Conservation (phyloP, 2,329 filamentous ascomycete genomes). For the Stromatinia cepivora region DNA sequence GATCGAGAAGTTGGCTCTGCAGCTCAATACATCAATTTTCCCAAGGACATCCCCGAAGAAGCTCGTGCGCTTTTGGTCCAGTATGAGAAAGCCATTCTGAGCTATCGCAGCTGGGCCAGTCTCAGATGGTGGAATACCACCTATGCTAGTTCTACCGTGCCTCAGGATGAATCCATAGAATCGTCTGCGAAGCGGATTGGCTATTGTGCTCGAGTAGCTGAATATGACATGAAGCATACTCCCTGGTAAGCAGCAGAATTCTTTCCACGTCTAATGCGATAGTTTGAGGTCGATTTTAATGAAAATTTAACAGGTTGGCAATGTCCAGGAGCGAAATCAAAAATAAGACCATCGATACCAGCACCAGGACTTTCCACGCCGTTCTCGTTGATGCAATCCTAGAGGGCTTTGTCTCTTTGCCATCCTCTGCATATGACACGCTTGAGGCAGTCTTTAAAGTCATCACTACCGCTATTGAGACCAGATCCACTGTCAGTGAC, state of each 20-base stretch:
- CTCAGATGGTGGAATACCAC: constrained; percentile 5
- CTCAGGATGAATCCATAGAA: background rate
- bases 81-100: background rate
- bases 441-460: background rate
- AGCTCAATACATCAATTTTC: background rate
- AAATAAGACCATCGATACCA: background rate
- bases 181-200: background rate
- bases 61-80: background rate
- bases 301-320: background rate
- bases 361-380: background rate
- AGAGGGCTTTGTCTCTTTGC: background rate
- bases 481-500: background rate
- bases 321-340: background rate
- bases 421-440: background rate
- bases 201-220: background rate
- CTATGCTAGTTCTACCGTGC: background rate
- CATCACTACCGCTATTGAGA: background rate
- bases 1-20: background rate
- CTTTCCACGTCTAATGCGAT: background rate
- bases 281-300: background rate
- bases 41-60: background rate
- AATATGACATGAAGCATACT: background rate
- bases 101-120: background rate
- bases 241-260: background rate
- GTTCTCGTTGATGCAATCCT: background rate